Evolutionary conservation across 2,329 filamentous ascomycete genomes (phyloP).

Genomic region (Hypoxylon sp.): DNA sequence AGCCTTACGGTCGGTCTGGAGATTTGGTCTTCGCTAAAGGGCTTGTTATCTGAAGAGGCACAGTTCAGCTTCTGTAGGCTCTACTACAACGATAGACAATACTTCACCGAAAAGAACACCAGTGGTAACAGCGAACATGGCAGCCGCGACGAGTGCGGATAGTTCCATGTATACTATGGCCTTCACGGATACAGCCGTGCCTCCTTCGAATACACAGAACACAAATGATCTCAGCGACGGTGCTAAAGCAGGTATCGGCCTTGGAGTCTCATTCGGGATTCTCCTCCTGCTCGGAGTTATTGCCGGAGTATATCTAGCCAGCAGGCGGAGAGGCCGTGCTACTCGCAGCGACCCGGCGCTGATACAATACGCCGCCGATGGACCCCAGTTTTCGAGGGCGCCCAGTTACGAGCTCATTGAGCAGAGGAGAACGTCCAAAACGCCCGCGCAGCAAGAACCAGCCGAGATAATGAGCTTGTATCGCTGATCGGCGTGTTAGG

Average conservation of each 20-base stretch:
- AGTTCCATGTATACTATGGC: neutral
- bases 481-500: neutral
- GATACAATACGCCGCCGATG: neutral
- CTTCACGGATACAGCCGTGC: neutral
- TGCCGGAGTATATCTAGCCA: conserved; percentile 9
- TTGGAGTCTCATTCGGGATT: conserved; percentile 13
- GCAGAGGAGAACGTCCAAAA: conserved; percentile 9
- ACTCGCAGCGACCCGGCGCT: neutral
- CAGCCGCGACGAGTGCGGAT: conserved; percentile 5
- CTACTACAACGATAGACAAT: neutral
- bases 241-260: neutral
- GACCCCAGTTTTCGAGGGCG: neutral
- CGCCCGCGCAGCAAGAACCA: conserved; percentile 13
- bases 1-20: neutral
- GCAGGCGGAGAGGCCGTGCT: neutral
- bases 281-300: conserved; percentile 3
- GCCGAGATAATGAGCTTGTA: conserved; percentile 15
- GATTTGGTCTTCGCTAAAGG: conserved; percentile 12
- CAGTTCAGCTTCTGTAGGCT: neutral
- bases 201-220: neutral
- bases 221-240: neutral
- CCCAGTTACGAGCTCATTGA: conserved; percentile 12
- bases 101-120: neutral
- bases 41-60: conserved; percentile 16
- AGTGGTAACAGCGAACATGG: neutral